A percentile compares a stretch with the other conserved stretches of the same genome.
Conservation (phyloP, 2,329 filamentous ascomycete species). For the Achaetomium macrosporum region DNA sequence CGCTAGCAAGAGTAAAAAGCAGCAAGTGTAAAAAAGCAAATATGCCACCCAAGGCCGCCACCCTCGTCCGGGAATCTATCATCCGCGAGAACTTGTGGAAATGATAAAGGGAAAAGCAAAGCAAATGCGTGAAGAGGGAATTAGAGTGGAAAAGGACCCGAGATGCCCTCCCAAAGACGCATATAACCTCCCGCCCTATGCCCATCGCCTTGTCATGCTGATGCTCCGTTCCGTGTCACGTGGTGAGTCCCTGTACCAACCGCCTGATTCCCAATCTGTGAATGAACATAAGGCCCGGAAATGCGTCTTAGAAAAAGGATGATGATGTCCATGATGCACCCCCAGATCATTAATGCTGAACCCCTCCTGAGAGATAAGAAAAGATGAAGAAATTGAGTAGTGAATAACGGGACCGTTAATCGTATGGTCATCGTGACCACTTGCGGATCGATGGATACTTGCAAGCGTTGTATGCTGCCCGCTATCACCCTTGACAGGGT, state of each 20-base stretch:
- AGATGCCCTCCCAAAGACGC: neutral
- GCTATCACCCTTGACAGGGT: neutral
- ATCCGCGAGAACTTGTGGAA: neutral
- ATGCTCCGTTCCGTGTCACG: too few species aligned
- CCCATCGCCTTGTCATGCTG: neutral
- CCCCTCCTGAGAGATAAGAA: too few species aligned
- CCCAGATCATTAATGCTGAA: neutral
- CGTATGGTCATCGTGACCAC: neutral
- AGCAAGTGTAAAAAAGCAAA: neutral
- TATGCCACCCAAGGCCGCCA: too few species aligned
- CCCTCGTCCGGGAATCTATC: neutral
- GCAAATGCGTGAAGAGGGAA: neutral
- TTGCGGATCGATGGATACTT: neutral
- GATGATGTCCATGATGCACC: neutral
- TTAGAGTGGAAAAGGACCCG: neutral
- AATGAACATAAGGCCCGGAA: neutral
- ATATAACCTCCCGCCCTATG: neutral
- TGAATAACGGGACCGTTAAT: neutral
- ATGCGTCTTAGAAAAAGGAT: neutral
- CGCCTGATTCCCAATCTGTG: neutral
- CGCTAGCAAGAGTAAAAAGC: neutral
- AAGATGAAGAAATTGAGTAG: neutral
- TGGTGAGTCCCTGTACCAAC: neutral
- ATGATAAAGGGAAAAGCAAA: neutral
- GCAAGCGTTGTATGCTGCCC: neutral